Base-by-base conservation (phyloP, 441 rosid genomes). In the Melastoma candidum region DNA sequence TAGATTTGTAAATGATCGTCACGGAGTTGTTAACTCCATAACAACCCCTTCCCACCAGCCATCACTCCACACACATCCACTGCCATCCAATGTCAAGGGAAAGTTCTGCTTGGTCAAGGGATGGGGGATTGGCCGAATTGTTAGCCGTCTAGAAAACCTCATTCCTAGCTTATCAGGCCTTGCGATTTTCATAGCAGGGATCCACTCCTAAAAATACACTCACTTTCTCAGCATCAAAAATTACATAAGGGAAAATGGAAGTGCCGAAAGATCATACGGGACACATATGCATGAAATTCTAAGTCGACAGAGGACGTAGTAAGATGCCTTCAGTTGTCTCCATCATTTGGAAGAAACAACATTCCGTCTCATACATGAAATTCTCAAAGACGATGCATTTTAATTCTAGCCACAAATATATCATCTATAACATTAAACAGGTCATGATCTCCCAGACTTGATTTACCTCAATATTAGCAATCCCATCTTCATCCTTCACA, bases 41-140 rank as follows among this genome's bases (percentile, higher is more conserved):
- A 86, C 74, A 70, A 89, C 82, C 48, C 96, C 97, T 73, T 93
- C 99, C 96, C 99, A 93, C 99, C 97, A 93, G 60, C 99, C 99
- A 84, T 93, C 99, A 50, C 93, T 84, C 97, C 97, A 93, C 97
- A n/a, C 99, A 89, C 95, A 80, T 93, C 99, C 52, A 89, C 90
- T 48, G 99, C 84, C 57, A 68, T 56, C 52, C 96, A 50, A 86
- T 55, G 56, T 57, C 73, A 54, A 68, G 65, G 59, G 68, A 61
- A 57, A 60, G 47, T 13, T 73, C 71, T 48, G 54, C 41, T 68
- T 48, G 70, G 57, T 64, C 66, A 57, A 61, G 63, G 44, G 39
- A 49, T 54, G 78, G 74, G 46, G 92, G 86, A 71, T 57, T 29
- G 99, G 96, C 53, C 95, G 84, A 62, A 81, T 65, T 50, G 87